Conservation (phyloP, 2,329 filamentous ascomycete genomes). For the Arthrobotrys entomopaga region DNA sequence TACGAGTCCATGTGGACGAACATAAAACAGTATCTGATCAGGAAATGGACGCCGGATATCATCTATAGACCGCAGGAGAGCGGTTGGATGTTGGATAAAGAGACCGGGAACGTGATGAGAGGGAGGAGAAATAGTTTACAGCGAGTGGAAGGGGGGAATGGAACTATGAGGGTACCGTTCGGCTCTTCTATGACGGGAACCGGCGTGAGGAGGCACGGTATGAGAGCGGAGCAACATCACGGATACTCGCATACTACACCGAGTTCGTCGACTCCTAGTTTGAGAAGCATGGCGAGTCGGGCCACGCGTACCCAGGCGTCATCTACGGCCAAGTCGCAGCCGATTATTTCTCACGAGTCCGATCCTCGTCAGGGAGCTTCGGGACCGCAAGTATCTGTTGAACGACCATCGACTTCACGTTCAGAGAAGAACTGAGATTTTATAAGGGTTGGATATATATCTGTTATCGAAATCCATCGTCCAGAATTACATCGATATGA, state of each 20-base stretch:
- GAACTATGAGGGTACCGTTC: neutral
- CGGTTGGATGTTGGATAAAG: slow-evolving; percentile 40
- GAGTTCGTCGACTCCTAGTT: slow-evolving; percentile 25
- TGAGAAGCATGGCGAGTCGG: slow-evolving; percentile 10
- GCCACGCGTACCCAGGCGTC: neutral
- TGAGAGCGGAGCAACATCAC: neutral
- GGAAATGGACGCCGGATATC: slow-evolving; percentile 55
- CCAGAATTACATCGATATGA: too few relatives aligned
- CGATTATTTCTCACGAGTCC: slow-evolving; percentile 18
- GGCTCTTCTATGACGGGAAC: neutral
- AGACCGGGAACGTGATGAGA: slow-evolving; percentile 33
- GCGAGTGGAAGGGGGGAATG: neutral
- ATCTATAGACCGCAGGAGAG: slow-evolving; percentile 30
- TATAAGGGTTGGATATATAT: too few relatives aligned
- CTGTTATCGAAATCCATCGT: too few relatives aligned
- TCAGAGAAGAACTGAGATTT: slow-evolving; percentile 1
- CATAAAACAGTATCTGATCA: slow-evolving; percentile 56
- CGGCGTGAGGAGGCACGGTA: slow-evolving; percentile 4
- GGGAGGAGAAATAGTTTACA: slow-evolving; percentile 41
- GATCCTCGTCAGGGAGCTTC: neutral
- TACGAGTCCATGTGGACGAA: slow-evolving; percentile 61
- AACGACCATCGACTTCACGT: slow-evolving; percentile 21
- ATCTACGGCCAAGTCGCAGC: slow-evolving; percentile 38
- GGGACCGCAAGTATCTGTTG: slow-evolving; percentile 18
- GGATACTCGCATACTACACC: slow-evolving; percentile 10